Conservation (phyloP, 495 filamentous ascomycete species). For the Penicillium maclennaniae region DNA sequence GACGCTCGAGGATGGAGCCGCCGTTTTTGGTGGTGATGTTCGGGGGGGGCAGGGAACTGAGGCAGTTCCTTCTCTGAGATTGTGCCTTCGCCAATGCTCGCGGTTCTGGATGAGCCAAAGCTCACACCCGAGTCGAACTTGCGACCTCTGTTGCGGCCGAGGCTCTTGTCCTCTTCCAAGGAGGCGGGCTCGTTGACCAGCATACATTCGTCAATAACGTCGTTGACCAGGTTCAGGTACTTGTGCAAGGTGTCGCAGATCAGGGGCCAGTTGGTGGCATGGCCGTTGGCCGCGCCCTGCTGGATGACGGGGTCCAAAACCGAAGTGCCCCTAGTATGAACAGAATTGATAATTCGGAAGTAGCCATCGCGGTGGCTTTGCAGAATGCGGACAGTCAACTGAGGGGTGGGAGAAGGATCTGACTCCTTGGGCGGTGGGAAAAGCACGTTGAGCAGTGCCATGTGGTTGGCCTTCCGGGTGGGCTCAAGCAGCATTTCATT, state of each 20-base stretch:
- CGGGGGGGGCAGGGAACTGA: slow-evolving; percentile 30
- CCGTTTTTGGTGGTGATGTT: slow-evolving; percentile 25
- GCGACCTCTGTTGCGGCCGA: slow-evolving; percentile 39
- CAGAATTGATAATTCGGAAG: slow-evolving; percentile 60
- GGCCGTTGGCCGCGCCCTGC: slow-evolving; percentile 48
- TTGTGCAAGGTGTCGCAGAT: slow-evolving; percentile 54
- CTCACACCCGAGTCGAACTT: slow-evolving; percentile 65
- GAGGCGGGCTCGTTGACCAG: slow-evolving; percentile 46
- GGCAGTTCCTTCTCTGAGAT: slow-evolving; percentile 46
- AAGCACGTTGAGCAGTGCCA: slow-evolving; percentile 76
- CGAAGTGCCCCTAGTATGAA: slow-evolving; percentile 54
- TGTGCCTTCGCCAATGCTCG: slow-evolving; percentile 27
- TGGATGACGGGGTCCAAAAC: slow-evolving; percentile 54
- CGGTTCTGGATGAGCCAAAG: slow-evolving; percentile 43
- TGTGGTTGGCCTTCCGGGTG: slow-evolving; percentile 65
- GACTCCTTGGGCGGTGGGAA: slow-evolving; percentile 55
- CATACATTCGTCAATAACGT: slow-evolving; percentile 58
- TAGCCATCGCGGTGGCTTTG: slow-evolving; percentile 59
- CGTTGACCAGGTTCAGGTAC: slow-evolving; percentile 57
- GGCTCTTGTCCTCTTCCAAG: slow-evolving; percentile 31
- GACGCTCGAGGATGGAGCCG: slow-evolving; percentile 54
- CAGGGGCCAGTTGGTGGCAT: slow-evolving; percentile 54
- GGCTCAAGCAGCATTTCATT: slow-evolving; percentile 65
- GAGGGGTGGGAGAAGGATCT: slow-evolving; percentile 47
- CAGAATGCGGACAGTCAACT: slow-evolving; percentile 52